Evolutionary conservation across 768 basidiomycete species (phyloP).

Genomic region (Goffeauzyma gilvescens): DNA sequence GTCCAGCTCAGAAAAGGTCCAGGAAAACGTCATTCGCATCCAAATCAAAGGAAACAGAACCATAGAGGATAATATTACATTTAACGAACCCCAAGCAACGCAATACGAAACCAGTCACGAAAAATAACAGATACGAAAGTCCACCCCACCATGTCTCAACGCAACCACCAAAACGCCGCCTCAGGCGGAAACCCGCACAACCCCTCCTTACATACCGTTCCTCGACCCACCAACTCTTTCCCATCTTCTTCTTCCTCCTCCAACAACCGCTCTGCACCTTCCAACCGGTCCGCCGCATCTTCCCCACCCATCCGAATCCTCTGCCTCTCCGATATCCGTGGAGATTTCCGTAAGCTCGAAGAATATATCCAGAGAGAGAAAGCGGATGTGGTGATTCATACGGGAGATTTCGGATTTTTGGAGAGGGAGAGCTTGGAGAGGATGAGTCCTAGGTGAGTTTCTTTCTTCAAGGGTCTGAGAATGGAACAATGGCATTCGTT

Average conservation of each 20-base stretch:
- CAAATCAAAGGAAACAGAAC: no score
- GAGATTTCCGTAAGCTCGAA: constrained; percentile 53
- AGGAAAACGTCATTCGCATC: no score
- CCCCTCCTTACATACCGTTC: background rate
- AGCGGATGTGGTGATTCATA: constrained; percentile 85
- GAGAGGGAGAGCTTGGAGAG: constrained; percentile 60
- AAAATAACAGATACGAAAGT: no score
- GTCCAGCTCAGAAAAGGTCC: no score
- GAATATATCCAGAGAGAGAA: constrained; percentile 71
- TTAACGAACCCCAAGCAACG: no score
- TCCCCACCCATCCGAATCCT: constrained; percentile 55
- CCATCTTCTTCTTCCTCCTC: background rate
- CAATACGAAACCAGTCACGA: no score
- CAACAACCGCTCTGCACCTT: background rate
- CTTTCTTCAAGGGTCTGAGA: no score
- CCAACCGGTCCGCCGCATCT: constrained; percentile 3
- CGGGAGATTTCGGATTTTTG: constrained; percentile 98
- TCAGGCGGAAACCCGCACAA: background rate
- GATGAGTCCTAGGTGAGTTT: constrained; percentile 68
- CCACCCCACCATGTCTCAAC: background rate
- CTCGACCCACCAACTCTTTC: background rate
- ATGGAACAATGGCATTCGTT: no score
- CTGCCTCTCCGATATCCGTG: constrained; percentile 63
- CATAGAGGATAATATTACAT: no score
- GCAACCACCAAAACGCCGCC: background rate